Base-by-base conservation (phyloP, 1,284 basidiomycete genomes). In the Cryptococcus jaspeensis region DNA sequence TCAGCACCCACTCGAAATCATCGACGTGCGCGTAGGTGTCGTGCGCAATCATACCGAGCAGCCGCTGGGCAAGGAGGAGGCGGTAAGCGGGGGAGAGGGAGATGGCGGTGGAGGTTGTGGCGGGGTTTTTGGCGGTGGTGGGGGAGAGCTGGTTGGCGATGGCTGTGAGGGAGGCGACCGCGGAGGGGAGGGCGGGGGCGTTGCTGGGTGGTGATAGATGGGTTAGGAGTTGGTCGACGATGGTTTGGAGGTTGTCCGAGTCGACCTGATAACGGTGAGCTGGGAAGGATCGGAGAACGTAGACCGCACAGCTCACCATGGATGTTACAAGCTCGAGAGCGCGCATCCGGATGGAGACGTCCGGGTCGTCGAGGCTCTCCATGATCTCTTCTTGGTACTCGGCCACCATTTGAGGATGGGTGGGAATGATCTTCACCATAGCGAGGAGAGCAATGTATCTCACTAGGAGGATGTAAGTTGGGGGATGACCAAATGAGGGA, bases 1-100 rank as follows among this genome's bases (percentile, higher is more conserved):
- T 95, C 25, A 98, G 81, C 71, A 92, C 96, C 96, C 96, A 99
- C 68, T 94, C 88, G 71, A 98, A 97, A 77, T 98, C 92, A 39
- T 83, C 82, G 38, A 99, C 83, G 69, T 94, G 88, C 53, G 87
- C 85, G 69, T 96, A 99, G 7, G 88, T 87, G 55, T 88, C 86
- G 58, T 84, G 83, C 5, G 89, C 87, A 59, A 92, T 89, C 64
- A 96, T 87, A 22, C 82, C 78, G n/a, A 97, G 81, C 58, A 98
- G 88, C 8, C 85, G 83, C 61, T 89, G 86, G 0, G 89, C 83
- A 36, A 97, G 84, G 54, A 87, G 84, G 22, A 92, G 81, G 11
- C 92, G 87, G 71, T 97, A 96, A 5, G 89, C 86, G 0, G 80
- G 77, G 0, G 89, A 83, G 7, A 87, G 85, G 13, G 71, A 71